Evolutionary conservation across 768 basidiomycete genomes (phyloP), one percentile per base, ranked within the genome.

Genomic region (Boletus sensibilis): DNA sequence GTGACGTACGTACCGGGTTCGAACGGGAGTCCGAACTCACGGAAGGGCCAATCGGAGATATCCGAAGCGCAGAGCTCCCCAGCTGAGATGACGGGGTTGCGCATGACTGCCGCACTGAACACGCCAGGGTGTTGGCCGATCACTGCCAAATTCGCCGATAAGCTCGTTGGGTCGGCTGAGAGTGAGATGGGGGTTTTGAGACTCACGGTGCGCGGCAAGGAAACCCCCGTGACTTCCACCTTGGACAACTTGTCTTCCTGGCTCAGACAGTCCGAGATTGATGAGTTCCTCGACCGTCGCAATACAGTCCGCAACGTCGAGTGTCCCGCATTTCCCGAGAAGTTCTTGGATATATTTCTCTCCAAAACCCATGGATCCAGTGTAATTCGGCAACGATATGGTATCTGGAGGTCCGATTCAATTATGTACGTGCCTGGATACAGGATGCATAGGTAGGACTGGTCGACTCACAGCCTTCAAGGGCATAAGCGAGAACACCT

Each of bases 201-300:
- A 74, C 84, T 59, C 62, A 86, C 84, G 70, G 62, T 87, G 85
- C 0, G 77, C 79, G 1, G 78, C 59, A 14, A 88, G 72, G 65
- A 86, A 89, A 2, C 88, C 88, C 0, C 87, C 87, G 56, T 91
- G 89, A 44, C 83, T 86, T 39, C 88, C 88, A 5, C 88, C 88
- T 49, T 73, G 73, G 1, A 88, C 65, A 31, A 87, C 75, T 49
- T 83, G 79, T 57, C 79, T 81, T 8, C 81, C 83, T 14, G 75
- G 65, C 41, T 75, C 71, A 1, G 84, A 78, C 1, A 88, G 68
- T 1, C 81, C 81, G 5, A 79, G 67, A 14, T 70, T 63, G 33
- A 84, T 71, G 41, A 89, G 78, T 57, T 84, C 75, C 21, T 74
- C 66, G 3, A 79, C 76, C 1, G 83, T 77, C 8, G 77, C 80